Percentiles rank a stretch among this genome's conserved stretches.
Evolutionary conservation across 257 asterid genomes (phyloP).

Genomic region (Linderniella brevidens): DNA sequence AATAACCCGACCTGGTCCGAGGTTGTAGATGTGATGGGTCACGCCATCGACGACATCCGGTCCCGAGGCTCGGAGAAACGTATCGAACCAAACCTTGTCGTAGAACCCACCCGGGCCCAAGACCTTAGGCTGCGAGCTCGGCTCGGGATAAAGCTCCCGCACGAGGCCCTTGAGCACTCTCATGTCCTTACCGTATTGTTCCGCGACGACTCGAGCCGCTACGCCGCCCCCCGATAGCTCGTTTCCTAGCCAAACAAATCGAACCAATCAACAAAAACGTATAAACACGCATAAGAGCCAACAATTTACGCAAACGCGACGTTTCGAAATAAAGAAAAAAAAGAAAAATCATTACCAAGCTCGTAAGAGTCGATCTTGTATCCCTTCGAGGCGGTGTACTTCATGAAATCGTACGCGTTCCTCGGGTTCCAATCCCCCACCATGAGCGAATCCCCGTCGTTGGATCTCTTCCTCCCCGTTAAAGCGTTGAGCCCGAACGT

Average conservation of each 20-base stretch:
- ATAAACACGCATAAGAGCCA: too few relatives aligned
- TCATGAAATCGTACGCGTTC: slow-evolving; percentile 44
- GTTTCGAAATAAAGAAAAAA: background rate
- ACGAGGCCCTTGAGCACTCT: slow-evolving; percentile 16
- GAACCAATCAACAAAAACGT: too few relatives aligned
- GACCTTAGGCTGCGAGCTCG: slow-evolving; percentile 19
- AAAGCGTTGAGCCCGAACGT: slow-evolving; percentile 65
- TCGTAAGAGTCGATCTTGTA: slow-evolving; percentile 50
- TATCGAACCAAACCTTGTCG: slow-evolving; percentile 35
- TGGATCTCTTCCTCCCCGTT: slow-evolving; percentile 25
- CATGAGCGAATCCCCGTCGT: slow-evolving; percentile 16
- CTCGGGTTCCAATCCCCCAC: slow-evolving; percentile 45
- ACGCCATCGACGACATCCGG: slow-evolving; percentile 20
- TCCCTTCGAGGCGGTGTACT: slow-evolving; percentile 42
- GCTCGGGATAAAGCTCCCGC: slow-evolving; percentile 22
- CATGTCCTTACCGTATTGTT: slow-evolving; percentile 39
- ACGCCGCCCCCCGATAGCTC: slow-evolving; percentile 58
- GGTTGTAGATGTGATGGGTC: slow-evolving; percentile 64
- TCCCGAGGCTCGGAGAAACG: slow-evolving; percentile 17
- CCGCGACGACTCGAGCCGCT: slow-evolving; percentile 30
- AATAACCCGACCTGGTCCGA: slow-evolving; percentile 85
- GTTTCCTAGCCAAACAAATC: slow-evolving; percentile 24
- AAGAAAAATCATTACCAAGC: slow-evolving; percentile 14
- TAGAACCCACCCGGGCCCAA: slow-evolving; percentile 58
- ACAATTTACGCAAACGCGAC: background rate